These are phyloP conservation scores for Rhinocladiella similis DNA, from an alignment of 2,329 filamentous ascomycete species.

Conservation along the genomic window DNA sequence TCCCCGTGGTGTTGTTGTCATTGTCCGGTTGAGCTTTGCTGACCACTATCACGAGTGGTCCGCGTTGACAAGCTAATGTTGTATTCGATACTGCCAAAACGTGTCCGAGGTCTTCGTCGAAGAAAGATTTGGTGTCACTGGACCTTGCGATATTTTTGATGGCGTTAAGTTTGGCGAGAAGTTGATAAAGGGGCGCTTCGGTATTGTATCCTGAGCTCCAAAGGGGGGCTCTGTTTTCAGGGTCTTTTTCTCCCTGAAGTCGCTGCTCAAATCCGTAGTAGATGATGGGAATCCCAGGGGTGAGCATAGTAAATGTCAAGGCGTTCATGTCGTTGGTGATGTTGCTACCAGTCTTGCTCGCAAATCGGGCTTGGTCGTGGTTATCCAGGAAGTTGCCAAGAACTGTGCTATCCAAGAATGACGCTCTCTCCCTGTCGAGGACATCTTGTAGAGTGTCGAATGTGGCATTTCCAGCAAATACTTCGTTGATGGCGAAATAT, in stretches of 20 bases:
- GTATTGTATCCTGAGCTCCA: slow-evolving; percentile 46
- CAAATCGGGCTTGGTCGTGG: slow-evolving; percentile 58
- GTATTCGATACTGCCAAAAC: not conserved
- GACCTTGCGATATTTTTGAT: not conserved
- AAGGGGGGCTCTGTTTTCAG: slow-evolving; percentile 57
- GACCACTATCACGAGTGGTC: not conserved
- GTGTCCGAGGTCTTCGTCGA: not conserved
- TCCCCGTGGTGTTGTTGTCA: not conserved
- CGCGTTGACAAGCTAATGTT: not conserved
- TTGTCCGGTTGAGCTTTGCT: not conserved
- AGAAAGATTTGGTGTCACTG: not conserved
- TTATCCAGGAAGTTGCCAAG: slow-evolving; percentile 60
- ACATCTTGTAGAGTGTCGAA: not conserved
- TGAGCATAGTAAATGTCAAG: slow-evolving; percentile 61
- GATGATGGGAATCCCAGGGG: slow-evolving; percentile 62
- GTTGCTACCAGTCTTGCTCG: slow-evolving; percentile 52
- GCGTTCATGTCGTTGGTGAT: slow-evolving; percentile 58
- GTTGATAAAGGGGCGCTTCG: not conserved
- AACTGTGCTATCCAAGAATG: slow-evolving; percentile 46
- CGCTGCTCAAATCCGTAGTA: slow-evolving; percentile 68
- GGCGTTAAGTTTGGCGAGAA: not conserved
- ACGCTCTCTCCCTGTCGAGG: slow-evolving; percentile 30
- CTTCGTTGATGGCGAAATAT: slow-evolving; percentile 38
- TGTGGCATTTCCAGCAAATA: slow-evolving; percentile 36
- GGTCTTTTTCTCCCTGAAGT: slow-evolving; percentile 51